Evolutionary conservation across 768 basidiomycete species (phyloP), one percentile per base, ranked within the genome.

Genomic region (Pleurotus eryngii): DNA sequence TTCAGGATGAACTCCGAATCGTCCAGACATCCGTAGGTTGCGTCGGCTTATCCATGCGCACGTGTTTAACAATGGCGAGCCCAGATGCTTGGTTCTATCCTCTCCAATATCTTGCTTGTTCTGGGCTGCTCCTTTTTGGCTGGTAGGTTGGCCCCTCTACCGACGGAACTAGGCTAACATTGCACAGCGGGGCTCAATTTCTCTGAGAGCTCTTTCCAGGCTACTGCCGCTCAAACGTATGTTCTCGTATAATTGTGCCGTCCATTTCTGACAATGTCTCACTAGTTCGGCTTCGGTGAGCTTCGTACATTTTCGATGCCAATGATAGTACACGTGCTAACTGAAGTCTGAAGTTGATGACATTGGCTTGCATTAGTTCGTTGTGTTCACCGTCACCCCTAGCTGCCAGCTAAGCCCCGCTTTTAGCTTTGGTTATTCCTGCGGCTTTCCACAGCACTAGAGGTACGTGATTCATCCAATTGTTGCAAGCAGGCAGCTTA

Each of bases 101-200:
- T 97, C 39, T 95, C 92, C 11, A 97, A 97, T 71, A 76, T 95
- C 39, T 81, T 97, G 7, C 78, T 97, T 38, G 94, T 98, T 15
- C 77, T 98, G 12, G 95, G 95, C 5, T 92, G 89, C 70, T 92
- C 91, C 12, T 95, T 95, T 78, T 74, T 95, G 55, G 92, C 91
- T 48, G 89, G 87, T 84, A 59, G 58, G 76, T 70, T 26, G 24
- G 20, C 7, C 30, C 43, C 27, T 35, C 43, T 18, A 11, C 22
- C 12, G 5, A 22, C 12, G 15, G 9, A 17, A 27, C 18, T 30
- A 18, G 15, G 3, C 17, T 17, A 1, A 8, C 17, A 11, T 8
- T 24, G 14, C 26, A 11, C 56, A 85, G 90, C 87, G 60, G 93
- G 93, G 2, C 71, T 84, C 60, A 79, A 80, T 60, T 82, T 74